phyloP scores from a whole-genome alignment of 139 green algal genomes.

The Chlamydomonas sphaeroides region DNA sequence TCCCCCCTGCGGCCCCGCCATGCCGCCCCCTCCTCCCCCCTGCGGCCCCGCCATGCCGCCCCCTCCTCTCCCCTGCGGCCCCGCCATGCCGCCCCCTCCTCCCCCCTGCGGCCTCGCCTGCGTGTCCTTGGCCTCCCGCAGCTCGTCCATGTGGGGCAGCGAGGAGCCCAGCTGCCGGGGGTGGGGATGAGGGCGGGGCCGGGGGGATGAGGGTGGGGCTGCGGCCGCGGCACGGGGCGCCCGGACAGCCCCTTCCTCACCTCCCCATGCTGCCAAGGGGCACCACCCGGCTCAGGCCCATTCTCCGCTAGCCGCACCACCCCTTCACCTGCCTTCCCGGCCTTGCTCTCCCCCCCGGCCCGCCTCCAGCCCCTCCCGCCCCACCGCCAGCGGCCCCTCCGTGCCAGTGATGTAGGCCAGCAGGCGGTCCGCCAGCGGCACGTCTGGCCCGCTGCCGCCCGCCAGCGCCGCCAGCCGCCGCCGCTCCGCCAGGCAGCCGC shows the following conservation, averaged over 20 bases:
- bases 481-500: slow-evolving; percentile 20
- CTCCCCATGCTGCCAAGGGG: too few species aligned
- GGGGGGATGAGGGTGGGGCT: not conserved
- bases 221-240: too few species aligned
- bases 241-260: too few species aligned
- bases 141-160: slow-evolving; percentile 20
- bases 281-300: too few species aligned
- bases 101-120: not conserved
- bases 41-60: too few species aligned
- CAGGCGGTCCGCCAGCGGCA: slow-evolving; percentile 38
- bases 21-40: too few species aligned
- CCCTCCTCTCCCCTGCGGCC: too few species aligned
- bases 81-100: too few species aligned
- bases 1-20: too few species aligned
- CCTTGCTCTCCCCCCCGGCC: not conserved
- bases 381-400: slow-evolving; percentile 15
- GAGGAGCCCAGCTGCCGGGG: not conserved
- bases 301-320: too few species aligned
- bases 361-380: not conserved
- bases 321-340: not conserved
- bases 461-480: slow-evolving; percentile 30
- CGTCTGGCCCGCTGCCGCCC: not conserved
- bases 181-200: not conserved
- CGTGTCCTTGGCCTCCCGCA: not conserved
- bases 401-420: slow-evolving; percentile 33